A percentile compares a stretch with the other conserved stretches of the same genome.
Conservation (phyloP, 169 alveolate genomes). For the Theileria luwenshuni region DNA sequence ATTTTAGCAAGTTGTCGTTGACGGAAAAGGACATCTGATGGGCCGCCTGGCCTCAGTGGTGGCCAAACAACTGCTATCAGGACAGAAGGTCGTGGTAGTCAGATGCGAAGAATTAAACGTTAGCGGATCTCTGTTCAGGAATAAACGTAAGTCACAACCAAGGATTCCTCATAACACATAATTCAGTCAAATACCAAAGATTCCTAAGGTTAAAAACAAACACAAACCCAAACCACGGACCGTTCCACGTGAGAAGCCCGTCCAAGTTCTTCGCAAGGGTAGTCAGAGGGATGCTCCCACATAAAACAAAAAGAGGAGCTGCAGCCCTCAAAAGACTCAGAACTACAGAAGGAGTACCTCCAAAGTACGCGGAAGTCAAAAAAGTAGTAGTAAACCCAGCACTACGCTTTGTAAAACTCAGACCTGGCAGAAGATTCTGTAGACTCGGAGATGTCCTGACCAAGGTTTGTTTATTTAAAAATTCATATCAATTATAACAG, state of each 20-base stretch:
- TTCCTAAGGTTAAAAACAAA: slow-evolving; percentile 93
- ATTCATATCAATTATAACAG: not conserved
- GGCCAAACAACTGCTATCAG: slow-evolving; percentile 97
- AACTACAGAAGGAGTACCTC: slow-evolving; percentile 94
- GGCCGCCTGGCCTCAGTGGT: slow-evolving; percentile 99
- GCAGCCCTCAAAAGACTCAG: slow-evolving; percentile 93
- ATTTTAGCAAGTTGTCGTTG: slow-evolving; percentile 82
- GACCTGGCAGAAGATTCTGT: slow-evolving; percentile 84
- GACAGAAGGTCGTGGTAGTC: slow-evolving; percentile 95
- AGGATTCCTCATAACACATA: not conserved
- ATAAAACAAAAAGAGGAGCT: slow-evolving; percentile 97
- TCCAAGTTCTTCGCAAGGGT: slow-evolving; percentile 96
- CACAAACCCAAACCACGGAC: slow-evolving; percentile 96
- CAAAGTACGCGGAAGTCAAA: slow-evolving; percentile 91
- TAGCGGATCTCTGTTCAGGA: slow-evolving; percentile 95
- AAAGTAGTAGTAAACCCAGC: slow-evolving; percentile 93
- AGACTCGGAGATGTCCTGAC: slow-evolving; percentile 90
- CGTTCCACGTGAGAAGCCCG: slow-evolving; percentile 96
- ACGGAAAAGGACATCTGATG: slow-evolving; percentile 96
- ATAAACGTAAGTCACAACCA: slow-evolving; percentile 73
- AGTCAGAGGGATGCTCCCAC: slow-evolving; percentile 99
- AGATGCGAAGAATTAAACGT: slow-evolving; percentile 95
- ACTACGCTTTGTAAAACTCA: slow-evolving; percentile 85
- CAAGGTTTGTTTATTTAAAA: slow-evolving; percentile 39
- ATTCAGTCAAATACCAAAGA: slow-evolving; percentile 90